Percentiles rank a stretch among this genome's conserved stretches.
phyloP scores from a whole-genome alignment of 257 asterid genomes.

The Fraxinus excelsior region DNA sequence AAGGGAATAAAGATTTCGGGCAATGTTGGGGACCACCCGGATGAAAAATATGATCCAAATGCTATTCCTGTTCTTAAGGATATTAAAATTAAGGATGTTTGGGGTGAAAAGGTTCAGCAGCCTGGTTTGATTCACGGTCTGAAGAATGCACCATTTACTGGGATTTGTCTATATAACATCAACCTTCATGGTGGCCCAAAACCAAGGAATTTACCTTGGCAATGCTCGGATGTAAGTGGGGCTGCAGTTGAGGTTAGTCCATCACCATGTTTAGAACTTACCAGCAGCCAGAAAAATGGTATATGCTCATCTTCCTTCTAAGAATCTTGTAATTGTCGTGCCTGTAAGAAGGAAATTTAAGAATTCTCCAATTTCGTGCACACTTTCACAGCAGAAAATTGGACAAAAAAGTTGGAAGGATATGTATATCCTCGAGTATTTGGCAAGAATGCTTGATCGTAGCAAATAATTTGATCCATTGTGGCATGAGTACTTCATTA shows the following conservation, averaged over 20 bases:
- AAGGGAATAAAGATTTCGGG: constrained; percentile 81
- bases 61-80: constrained; percentile 73
- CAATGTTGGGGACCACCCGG: constrained; percentile 89
- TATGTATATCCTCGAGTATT: not conserved
- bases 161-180: constrained; percentile 75
- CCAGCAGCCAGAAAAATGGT: constrained; percentile 43
- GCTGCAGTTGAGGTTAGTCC: constrained; percentile 90
- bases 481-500: not conserved
- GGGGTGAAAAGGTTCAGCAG: constrained; percentile 77
- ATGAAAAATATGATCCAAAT: constrained; percentile 52
- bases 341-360: constrained; percentile 3
- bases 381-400: not conserved
- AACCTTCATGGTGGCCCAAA: constrained; percentile 54
- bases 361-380: not conserved
- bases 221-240: constrained; percentile 83
- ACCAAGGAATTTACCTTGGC: constrained; percentile 59
- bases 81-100: constrained; percentile 63
- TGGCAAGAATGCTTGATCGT: not conserved
- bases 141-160: constrained; percentile 68
- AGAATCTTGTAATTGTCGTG: constrained; percentile 11
- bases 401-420: not conserved
- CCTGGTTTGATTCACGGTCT: constrained; percentile 77
- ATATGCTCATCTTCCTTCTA: constrained; percentile 57
- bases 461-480: not conserved
- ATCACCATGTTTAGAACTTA: constrained; percentile 74